Percentiles rank a stretch among this genome's conserved stretches.
Conservation (phyloP, 495 filamentous ascomycete species). For the Xylaria flabelliformis region DNA sequence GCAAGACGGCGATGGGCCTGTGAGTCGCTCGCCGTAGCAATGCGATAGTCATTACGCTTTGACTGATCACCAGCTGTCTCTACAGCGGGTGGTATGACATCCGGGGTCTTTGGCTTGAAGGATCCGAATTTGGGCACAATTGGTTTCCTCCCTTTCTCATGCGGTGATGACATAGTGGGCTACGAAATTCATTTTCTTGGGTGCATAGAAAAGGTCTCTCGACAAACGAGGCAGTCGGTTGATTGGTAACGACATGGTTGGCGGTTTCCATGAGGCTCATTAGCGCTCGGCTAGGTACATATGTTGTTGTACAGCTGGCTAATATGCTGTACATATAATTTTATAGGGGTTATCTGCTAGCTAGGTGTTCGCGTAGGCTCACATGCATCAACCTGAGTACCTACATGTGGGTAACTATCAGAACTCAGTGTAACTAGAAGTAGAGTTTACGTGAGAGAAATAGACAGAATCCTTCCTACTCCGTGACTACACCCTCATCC, state of each 20-base stretch:
- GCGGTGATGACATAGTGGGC: constrained; percentile 36
- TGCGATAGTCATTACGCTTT: constrained; percentile 11
- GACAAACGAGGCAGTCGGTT: background rate
- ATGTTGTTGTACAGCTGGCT: background rate
- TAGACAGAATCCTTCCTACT: background rate
- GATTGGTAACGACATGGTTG: background rate
- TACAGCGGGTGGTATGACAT: background rate
- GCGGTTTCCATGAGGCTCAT: background rate
- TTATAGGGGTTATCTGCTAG: background rate
- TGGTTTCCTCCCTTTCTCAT: constrained; percentile 40
- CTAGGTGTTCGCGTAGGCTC: background rate
- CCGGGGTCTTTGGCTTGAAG: constrained; percentile 61
- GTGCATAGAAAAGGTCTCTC: background rate
- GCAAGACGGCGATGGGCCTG: constrained; percentile 28
- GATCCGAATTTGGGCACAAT: constrained; percentile 70
- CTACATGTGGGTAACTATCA: no score
- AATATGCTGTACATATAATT: background rate
- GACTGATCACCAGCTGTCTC: constrained; percentile 32
- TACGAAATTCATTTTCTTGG: background rate
- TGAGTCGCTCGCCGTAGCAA: background rate
- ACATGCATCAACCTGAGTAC: no score
- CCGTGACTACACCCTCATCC: background rate
- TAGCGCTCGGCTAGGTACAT: background rate
- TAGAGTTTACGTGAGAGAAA: background rate
- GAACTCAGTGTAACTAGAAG: background rate